Evolutionary conservation across 495 filamentous ascomycete species (phyloP).

Genomic region (Penicillium coffeae): DNA sequence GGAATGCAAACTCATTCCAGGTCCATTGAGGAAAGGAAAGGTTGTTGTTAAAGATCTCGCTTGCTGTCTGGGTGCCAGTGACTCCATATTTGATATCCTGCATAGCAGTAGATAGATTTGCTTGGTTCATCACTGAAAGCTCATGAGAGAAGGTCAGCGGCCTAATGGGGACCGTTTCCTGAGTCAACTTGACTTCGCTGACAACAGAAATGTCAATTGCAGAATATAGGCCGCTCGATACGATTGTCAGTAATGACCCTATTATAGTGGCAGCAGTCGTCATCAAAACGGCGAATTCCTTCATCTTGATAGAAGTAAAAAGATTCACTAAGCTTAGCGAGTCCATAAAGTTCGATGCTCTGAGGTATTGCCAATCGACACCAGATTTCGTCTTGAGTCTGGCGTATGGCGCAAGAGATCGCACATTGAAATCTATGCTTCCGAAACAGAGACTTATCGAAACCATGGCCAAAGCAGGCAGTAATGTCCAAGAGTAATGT

Average conservation of each 20-base stretch:
- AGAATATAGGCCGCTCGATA: conserved; percentile 13
- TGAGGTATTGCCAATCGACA: neutral
- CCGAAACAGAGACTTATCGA: neutral
- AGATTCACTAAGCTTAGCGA: neutral
- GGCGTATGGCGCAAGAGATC: neutral
- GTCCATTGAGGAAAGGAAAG: conserved; percentile 12
- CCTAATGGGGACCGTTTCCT: neutral
- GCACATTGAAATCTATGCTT: neutral
- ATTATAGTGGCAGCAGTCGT: conserved; percentile 6
- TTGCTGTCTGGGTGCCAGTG: neutral
- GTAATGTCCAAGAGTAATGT: neutral
- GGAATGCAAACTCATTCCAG: conserved; percentile 9
- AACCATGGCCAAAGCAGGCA: neutral
- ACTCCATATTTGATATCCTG: neutral
- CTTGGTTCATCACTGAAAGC: neutral
- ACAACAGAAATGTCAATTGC: conserved; percentile 2
- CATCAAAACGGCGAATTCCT: conserved; percentile 9
- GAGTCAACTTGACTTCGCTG: conserved; percentile 2
- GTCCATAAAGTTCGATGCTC: conserved; percentile 7
- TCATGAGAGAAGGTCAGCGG: neutral
- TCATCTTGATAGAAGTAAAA: neutral
- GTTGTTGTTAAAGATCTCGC: conserved; percentile 4
- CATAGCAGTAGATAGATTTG: neutral
- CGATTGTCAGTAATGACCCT: conserved; percentile 9
- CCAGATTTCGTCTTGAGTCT: neutral